phyloP scores from a whole-genome alignment of 257 asterid genomes.

The Nicotiana tomentosiformis region DNA sequence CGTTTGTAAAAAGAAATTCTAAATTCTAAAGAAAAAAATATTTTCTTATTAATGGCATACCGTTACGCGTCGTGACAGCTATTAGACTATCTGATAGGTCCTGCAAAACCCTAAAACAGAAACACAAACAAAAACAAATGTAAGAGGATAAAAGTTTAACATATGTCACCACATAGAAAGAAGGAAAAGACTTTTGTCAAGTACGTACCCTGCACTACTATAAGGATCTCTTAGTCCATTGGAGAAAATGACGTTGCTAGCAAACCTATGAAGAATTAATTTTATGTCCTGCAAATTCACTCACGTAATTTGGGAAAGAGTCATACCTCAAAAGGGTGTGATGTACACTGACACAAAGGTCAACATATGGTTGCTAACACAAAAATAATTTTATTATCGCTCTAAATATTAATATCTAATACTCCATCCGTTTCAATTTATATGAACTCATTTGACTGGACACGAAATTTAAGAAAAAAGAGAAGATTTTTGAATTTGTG shows the following conservation, averaged over 20 bases:
- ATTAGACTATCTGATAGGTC: constrained; percentile 33
- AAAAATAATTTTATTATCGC: no score
- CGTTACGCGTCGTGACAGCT: constrained; percentile 26
- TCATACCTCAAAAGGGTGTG: no score
- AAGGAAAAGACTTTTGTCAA: not conserved
- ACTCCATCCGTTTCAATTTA: no score
- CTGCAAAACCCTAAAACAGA: constrained; percentile 32
- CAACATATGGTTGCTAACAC: no score
- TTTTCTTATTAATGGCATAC: constrained; percentile 16
- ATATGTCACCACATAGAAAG: not conserved
- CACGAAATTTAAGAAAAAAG: no score
- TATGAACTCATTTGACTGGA: no score
- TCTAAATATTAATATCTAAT: no score
- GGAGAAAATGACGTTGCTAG: constrained; percentile 46
- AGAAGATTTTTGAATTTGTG: no score
- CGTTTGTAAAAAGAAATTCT: no score
- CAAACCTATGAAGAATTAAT: constrained; percentile 30
- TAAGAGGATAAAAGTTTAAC: not conserved
- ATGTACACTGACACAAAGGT: no score
- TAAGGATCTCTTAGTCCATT: constrained; percentile 45
- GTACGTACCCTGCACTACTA: constrained; percentile 38
- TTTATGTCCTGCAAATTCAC: constrained; percentile 35
- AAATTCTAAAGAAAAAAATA: no score
- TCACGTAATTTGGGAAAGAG: not conserved
- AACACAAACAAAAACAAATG: not conserved